phyloP scores from a whole-genome alignment of 2,329 filamentous ascomycete species.

The Paecilomyces fulvus region DNA sequence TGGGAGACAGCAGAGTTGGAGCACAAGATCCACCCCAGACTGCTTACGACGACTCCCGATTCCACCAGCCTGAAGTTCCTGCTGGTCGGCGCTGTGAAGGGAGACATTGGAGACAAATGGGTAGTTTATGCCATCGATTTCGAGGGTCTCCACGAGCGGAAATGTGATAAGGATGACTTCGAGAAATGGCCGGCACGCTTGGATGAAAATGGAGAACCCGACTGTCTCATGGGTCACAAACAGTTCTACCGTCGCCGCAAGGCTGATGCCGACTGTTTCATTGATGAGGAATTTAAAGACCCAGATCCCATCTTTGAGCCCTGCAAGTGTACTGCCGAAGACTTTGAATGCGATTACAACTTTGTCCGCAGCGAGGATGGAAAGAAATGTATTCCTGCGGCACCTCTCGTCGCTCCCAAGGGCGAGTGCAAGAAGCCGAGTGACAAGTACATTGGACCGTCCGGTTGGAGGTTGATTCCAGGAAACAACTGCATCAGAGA shows the following conservation, averaged over 20 bases:
- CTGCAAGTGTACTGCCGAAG: slow-evolving; percentile 72
- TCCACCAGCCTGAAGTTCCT: slow-evolving; percentile 90
- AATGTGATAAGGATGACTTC: slow-evolving; percentile 64
- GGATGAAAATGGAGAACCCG: slow-evolving; percentile 69
- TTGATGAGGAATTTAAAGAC: slow-evolving; percentile 77
- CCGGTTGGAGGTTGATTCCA: slow-evolving; percentile 87
- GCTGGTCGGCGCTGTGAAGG: slow-evolving; percentile 56
- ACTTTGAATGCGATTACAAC: slow-evolving; percentile 97
- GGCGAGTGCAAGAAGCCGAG: slow-evolving; percentile 64
- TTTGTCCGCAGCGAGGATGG: slow-evolving; percentile 62
- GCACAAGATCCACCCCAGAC: slow-evolving; percentile 59
- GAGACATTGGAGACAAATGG: slow-evolving; percentile 42
- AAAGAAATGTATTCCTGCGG: slow-evolving; percentile 59
- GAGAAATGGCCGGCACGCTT: slow-evolving; percentile 82
- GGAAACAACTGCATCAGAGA: slow-evolving; percentile 62
- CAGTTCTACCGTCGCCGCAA: slow-evolving; percentile 81
- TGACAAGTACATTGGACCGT: slow-evolving; percentile 73
- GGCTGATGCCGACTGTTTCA: slow-evolving; percentile 79
- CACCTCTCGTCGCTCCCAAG: slow-evolving; percentile 56
- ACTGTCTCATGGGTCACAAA: slow-evolving; percentile 92
- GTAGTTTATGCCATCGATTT: slow-evolving; percentile 76
- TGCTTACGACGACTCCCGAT: slow-evolving; percentile 82
- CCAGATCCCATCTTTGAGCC: slow-evolving; percentile 59
- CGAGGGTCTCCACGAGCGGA: slow-evolving; percentile 65
- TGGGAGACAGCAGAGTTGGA: slow-evolving; percentile 70